Evolutionary conservation across 2,329 filamentous ascomycete genomes (phyloP), one percentile per base, ranked within the genome.

Genomic region (Berkeleyomyces basicola): DNA sequence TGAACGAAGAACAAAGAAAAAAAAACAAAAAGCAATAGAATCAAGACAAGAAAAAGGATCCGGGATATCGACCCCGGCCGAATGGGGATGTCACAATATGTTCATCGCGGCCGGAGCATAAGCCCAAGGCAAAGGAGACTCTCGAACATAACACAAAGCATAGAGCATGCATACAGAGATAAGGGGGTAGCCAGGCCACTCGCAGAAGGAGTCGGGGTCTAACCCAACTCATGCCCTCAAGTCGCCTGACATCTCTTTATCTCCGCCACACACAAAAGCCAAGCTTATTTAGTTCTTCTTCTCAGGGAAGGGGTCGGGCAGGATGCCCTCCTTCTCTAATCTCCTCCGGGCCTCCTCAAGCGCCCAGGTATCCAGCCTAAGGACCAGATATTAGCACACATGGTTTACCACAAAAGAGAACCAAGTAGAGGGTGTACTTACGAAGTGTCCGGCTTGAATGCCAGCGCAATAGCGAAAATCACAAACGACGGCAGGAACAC

Each of bases 391-490:
- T 33, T 44, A 44, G 11, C n/a, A 31, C 61, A 66, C 62, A 49
- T 60, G 23, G 23, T 42, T 2, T 33, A 33, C 61, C 36, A 7
- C 3, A 10, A 33, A 16, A 14, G 4, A 39, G 42, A 42, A 36
- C 7, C 7, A 59, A 42, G 3, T 6, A 43, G 59, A 58, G 61
- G 65, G 63, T 46, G 63, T 66, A 90, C 91, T 78, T 81, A 99
- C 93, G 90, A 95, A 67, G 92, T 97, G 80, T 99, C 93, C 61
- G 93, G 93, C 84, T 97, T 97, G 74, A 93, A 97, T 66, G 89
- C 90, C 77, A 96, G 90, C 67, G 87, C 89, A 67, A 96, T 79
- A 66, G 82, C 83, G 62, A 85, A 86, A 67, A 90, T 78, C 37
- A 83, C 75, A 70, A 95, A 76, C 70, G 84, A 86, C 62, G 88